phyloP scores from a whole-genome alignment of 2,329 filamentous ascomycete species.

The Aureobasidium sp. region DNA sequence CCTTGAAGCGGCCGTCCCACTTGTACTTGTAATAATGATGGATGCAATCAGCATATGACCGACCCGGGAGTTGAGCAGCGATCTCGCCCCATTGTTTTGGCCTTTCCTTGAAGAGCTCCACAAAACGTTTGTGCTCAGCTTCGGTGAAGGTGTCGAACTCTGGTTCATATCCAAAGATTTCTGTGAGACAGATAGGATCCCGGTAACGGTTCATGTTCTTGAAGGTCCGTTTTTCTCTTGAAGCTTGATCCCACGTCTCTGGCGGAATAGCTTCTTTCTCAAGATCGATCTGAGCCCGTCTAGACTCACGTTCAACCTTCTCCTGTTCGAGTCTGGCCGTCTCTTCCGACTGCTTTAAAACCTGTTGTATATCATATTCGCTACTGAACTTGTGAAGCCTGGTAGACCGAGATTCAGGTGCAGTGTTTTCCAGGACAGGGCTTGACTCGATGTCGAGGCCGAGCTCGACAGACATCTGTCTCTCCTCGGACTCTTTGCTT shows the following conservation, averaged over 20 bases:
- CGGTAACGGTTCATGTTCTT: conserved; percentile 60
- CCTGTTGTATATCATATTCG: conserved; percentile 66
- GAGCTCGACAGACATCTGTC: conserved; percentile 29
- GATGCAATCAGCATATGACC: conserved; percentile 73
- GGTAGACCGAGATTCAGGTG: conserved; percentile 46
- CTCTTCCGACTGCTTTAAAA: conserved; percentile 65
- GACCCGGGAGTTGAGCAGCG: conserved; percentile 57
- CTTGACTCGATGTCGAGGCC: conserved; percentile 40
- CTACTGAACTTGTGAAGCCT: conserved; percentile 54
- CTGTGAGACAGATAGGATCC: conserved; percentile 59
- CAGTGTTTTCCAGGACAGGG: conserved; percentile 31
- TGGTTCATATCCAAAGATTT: conserved; percentile 64
- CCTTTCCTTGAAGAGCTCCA: conserved; percentile 65
- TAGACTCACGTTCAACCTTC: conserved; percentile 41
- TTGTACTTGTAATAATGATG: conserved; percentile 81
- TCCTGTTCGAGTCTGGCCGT: conserved; percentile 65
- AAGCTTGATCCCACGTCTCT: conserved; percentile 57
- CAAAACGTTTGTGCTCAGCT: conserved; percentile 63
- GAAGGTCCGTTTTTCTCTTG: conserved; percentile 53
- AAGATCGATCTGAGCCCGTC: conserved; percentile 63
- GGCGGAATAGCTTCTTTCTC: conserved; percentile 73
- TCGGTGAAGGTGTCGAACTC: conserved; percentile 68
- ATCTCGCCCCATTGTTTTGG: conserved; percentile 80
- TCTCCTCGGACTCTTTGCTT: conserved; percentile 31
- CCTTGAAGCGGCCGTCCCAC: conserved; percentile 67